Evolutionary conservation across 164 flowering plant genomes (phyloP).

Genomic region (Malania oleifera): DNA sequence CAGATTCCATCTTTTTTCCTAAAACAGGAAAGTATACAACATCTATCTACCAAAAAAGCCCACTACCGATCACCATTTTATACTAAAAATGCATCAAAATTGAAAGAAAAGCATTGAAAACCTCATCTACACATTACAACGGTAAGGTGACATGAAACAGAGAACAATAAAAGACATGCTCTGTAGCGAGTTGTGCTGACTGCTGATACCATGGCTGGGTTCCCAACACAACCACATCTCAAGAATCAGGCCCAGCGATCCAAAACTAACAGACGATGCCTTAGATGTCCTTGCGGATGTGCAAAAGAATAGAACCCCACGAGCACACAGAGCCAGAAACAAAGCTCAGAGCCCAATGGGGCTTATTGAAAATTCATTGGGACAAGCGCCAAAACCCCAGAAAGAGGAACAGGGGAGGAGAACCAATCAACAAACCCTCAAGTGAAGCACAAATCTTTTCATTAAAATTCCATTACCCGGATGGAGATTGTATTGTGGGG

Average conservation of each 20-base stretch:
- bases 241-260: conserved; percentile 15
- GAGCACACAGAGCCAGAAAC: conserved; percentile 14
- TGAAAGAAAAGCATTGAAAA: conserved; percentile 13
- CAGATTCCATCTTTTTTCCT: conserved; percentile 33
- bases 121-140: conserved; percentile 5
- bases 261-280: conserved; percentile 8
- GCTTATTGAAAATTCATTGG: conserved; percentile 22
- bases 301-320: conserved; percentile 25
- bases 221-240: conserved; percentile 25
- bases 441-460: conserved; percentile 7
- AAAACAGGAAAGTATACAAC: conserved; percentile 14
- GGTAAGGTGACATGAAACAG: conserved; percentile 23
- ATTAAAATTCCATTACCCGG: conserved; percentile 17
- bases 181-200: conserved; percentile 8
- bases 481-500: conserved; percentile 1
- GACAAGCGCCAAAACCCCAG: conserved; percentile 26
- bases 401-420: conserved; percentile 19
- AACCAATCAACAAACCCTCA: conserved; percentile 11
- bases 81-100: neutral
- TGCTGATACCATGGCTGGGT: conserved; percentile 9
- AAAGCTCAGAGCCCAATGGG: conserved; percentile 18
- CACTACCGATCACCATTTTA: neutral
- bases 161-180: conserved; percentile 22
- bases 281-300: conserved; percentile 16
- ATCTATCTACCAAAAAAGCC: conserved; percentile 12